Evolutionary conservation across 495 filamentous ascomycete genomes (phyloP).

Genomic region (Amorphotheca resinae): DNA sequence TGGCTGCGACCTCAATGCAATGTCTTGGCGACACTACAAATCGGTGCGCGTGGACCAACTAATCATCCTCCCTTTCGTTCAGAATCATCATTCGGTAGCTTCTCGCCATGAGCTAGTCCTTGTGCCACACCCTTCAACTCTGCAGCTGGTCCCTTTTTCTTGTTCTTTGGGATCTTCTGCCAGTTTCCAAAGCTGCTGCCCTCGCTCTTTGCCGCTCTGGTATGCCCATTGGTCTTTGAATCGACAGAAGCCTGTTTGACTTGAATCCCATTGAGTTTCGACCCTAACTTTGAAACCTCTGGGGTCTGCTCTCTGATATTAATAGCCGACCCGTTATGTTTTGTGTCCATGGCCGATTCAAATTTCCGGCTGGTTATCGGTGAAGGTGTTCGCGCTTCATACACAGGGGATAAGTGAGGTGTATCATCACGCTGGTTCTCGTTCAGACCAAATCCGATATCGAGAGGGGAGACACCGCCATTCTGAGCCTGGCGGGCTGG

Average conservation of each 20-base stretch:
- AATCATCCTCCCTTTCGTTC: constrained; percentile 41
- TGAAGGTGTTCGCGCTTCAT: constrained; percentile 39
- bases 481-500: constrained; percentile 15
- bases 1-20: background rate
- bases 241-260: constrained; percentile 18
- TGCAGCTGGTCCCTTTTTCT: constrained; percentile 30
- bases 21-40: background rate
- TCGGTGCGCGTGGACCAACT: background rate
- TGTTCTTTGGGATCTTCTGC: constrained; percentile 33
- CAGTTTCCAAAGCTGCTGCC: constrained; percentile 29
- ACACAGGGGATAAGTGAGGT: constrained; percentile 41
- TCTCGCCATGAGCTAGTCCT: constrained; percentile 29
- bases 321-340: background rate
- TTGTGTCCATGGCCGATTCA: constrained; percentile 6
- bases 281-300: background rate
- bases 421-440: constrained; percentile 17
- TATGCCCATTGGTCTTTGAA: constrained; percentile 28
- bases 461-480: constrained; percentile 18
- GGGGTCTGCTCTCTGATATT: constrained; percentile 1
- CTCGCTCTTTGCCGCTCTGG: constrained; percentile 36
- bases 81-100: constrained; percentile 34
- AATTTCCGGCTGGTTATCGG: constrained; percentile 25
- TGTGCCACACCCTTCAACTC: constrained; percentile 27
- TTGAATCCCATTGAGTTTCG: constrained; percentile 10
- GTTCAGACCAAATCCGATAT: constrained; percentile 15